Evolutionary conservation across 2,329 filamentous ascomycete species (phyloP).

Genomic region (Ustulina deusta): DNA sequence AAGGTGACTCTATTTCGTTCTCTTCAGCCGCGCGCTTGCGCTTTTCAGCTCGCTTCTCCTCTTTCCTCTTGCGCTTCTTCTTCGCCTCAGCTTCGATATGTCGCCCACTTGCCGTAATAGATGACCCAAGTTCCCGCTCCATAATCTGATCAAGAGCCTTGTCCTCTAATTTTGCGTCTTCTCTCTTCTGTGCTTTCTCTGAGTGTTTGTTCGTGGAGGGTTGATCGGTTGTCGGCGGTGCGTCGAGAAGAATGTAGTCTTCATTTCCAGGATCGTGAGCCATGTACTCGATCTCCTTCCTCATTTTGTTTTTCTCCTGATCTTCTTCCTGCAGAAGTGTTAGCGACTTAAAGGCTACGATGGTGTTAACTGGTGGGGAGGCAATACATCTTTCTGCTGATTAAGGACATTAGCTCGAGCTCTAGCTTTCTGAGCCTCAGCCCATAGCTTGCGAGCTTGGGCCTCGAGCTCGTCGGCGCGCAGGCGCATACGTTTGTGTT

Average conservation of each 20-base stretch:
- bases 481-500: slow-evolving; percentile 53
- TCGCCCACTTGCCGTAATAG: slow-evolving; percentile 28
- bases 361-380: not conserved
- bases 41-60: slow-evolving; percentile 55
- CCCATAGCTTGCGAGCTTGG: slow-evolving; percentile 56
- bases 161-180: slow-evolving; percentile 33
- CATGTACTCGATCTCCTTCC: slow-evolving; percentile 41
- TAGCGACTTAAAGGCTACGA: slow-evolving; percentile 6
- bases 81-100: slow-evolving; percentile 41
- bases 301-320: slow-evolving; percentile 43
- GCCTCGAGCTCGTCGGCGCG: slow-evolving; percentile 57
- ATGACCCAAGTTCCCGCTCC: slow-evolving; percentile 37
- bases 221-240: not conserved
- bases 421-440: slow-evolving; percentile 54
- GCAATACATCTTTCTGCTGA: slow-evolving; percentile 45
- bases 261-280: slow-evolving; percentile 41
- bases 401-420: slow-evolving; percentile 48
- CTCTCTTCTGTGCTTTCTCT: slow-evolving; percentile 22
- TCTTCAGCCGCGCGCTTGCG: slow-evolving; percentile 46
- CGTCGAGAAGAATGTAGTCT: slow-evolving; percentile 44
- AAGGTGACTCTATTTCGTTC: slow-evolving; percentile 34
- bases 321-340: slow-evolving; percentile 44
- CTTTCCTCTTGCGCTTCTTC: slow-evolving; percentile 50
- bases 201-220: not conserved
- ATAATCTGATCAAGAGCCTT: slow-evolving; percentile 37